A percentile compares a stretch with the other conserved stretches of the same genome.
phyloP scores from a whole-genome alignment of 805 yeast genomes.

The Yamadazyma sp. region DNA sequence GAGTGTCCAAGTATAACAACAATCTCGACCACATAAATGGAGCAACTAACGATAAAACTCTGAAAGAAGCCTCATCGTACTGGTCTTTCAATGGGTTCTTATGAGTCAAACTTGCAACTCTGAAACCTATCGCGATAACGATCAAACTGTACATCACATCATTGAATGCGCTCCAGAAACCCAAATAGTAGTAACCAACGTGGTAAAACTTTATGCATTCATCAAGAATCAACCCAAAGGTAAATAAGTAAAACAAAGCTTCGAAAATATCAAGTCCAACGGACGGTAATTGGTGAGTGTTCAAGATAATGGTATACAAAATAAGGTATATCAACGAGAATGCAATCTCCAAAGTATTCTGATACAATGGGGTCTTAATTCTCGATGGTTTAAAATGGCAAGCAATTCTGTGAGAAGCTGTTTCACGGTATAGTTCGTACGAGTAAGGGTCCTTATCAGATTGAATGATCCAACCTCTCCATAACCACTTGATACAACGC shows the following conservation, averaged over 20 bases:
- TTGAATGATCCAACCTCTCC: slow-evolving; percentile 93
- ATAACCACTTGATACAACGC: slow-evolving; percentile 82
- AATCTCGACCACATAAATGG: slow-evolving; percentile 87
- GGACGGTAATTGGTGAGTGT: slow-evolving; percentile 48
- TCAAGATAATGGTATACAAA: slow-evolving; percentile 63
- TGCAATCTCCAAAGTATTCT: slow-evolving; percentile 67
- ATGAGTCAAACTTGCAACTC: slow-evolving; percentile 44
- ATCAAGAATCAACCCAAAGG: slow-evolving; percentile 64
- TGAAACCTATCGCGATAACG: slow-evolving; percentile 50
- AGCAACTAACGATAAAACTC: slow-evolving; percentile 75
- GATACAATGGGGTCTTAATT: slow-evolving; percentile 82
- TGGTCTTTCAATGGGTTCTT: slow-evolving; percentile 22
- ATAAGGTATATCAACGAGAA: slow-evolving; percentile 63
- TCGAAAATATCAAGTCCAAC: slow-evolving; percentile 47
- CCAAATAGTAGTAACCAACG: slow-evolving; percentile 68
- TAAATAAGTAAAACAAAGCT: slow-evolving; percentile 58
- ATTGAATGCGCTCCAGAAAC: slow-evolving; percentile 79
- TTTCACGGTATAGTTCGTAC: slow-evolving; percentile 62
- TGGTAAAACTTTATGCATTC: slow-evolving; percentile 72
- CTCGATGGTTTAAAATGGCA: slow-evolving; percentile 80
- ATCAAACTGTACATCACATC: slow-evolving; percentile 64
- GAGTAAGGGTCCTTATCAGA: slow-evolving; percentile 65
- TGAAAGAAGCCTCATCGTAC: slow-evolving; percentile 60
- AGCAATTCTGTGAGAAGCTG: slow-evolving; percentile 51
- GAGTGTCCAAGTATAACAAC: slow-evolving; percentile 73